phyloP scores from a whole-genome alignment of 257 asterid genomes.

The Forsythia viridissima region DNA sequence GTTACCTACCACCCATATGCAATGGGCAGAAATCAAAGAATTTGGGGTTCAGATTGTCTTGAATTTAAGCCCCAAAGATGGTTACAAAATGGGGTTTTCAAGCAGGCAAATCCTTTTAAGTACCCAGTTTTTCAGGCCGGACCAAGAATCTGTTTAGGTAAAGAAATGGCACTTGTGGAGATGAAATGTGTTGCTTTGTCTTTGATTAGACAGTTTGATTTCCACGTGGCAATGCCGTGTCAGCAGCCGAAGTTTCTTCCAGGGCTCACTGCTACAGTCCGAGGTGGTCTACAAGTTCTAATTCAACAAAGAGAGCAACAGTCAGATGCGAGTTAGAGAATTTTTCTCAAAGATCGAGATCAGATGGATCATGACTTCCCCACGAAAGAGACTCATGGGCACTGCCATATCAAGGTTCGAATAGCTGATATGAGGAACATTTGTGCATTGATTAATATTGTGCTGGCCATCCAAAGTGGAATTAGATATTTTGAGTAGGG shows the following conservation, averaged over 20 bases:
- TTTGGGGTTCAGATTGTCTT: constrained; percentile 42
- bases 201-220: constrained; percentile 31
- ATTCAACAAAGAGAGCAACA: constrained; percentile 16
- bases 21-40: constrained; percentile 50
- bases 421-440: too few species aligned
- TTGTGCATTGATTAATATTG: too few species aligned
- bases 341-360: neutral
- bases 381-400: neutral
- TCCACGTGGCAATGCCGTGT: constrained; percentile 20
- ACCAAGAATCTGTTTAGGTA: constrained; percentile 47
- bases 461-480: too few species aligned
- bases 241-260: constrained; percentile 35
- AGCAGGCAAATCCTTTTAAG: constrained; percentile 40
- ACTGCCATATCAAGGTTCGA: too few species aligned
- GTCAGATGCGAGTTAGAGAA: neutral
- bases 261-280: constrained; percentile 38
- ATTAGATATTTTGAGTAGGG: too few species aligned
- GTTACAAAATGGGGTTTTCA: constrained; percentile 39
- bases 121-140: constrained; percentile 58
- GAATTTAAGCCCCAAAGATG: constrained; percentile 50
- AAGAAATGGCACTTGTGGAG: constrained; percentile 52
- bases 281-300: constrained; percentile 39
- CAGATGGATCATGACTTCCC: neutral
- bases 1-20: constrained; percentile 54
- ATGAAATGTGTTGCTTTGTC: constrained; percentile 45